Base-by-base conservation (phyloP, 371 early-diverging fungal genomes). In the Blyttiomyces sp. region DNA sequence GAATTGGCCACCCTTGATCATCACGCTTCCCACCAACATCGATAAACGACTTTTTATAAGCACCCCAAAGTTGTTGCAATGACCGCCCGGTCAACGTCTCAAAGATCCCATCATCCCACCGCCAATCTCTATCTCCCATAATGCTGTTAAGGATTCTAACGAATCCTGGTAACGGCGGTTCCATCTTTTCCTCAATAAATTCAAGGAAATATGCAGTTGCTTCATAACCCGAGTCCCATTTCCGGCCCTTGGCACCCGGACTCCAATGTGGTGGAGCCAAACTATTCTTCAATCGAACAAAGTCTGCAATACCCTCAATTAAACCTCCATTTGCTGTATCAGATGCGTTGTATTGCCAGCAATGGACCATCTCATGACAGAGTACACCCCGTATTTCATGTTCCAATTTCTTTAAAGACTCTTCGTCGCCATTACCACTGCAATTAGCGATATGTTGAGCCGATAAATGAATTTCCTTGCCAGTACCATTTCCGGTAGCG, bases 271-370 rank as follows among this genome's bases (percentile, higher is more conserved):
- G 48, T 19, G 78, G 59, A 16, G 45, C 59, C 6, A 49, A 55
- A 17, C 69, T 66, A 11, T 55, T 50, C 9, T 45, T 42, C 46
- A 75, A 43, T 26, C 76, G 54, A 36, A 73, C 65, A 34, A 48
- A 66, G 49, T 73, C 74, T 16, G 74, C 70, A 19, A 73, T 49
- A 4, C 74, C 74, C 48, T 73, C 74, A 19, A 73, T 59, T 35
- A 73, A 43, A 19, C 50, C 39, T 1, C 52, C 52, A 19, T 57
- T 59, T 9, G 64, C 56, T 6, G 46, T n/a, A 16, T 43, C 54
- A 31, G 24, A 1, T 3, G 27, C 59, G 49, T 64, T 59, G 34
- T 11, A 16, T 43, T 71, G 71, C 49, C 43, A 66, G 16, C 44
- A 65, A 36, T 71, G 75, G 26, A 59, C 63, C 23, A 49, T 2